Evolutionary conservation across 1,284 basidiomycete genomes (phyloP), one percentile per base, ranked within the genome.

Genomic region (Rhodotorula sp.): DNA sequence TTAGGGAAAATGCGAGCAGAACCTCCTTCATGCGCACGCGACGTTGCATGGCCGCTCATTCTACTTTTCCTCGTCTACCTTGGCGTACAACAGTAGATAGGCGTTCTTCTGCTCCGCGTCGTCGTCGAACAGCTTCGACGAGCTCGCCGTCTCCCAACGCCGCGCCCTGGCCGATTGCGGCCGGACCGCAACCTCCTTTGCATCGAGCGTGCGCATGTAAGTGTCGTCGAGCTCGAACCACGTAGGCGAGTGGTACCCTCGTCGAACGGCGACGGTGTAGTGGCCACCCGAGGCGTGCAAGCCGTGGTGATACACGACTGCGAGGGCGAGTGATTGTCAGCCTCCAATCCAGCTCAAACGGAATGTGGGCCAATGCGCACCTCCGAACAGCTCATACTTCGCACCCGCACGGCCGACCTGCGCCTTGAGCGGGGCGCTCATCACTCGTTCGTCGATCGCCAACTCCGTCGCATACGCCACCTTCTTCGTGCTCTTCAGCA

Each of bases 221-320:
- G 67, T 71, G 60, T 68, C 68, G 96, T 85, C 95, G 92, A 98
- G 28, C 30, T 70, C 65, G 30, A 75, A 28, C 80, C 79, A 73
- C 78, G 80, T 58, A 70, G 76, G 80, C 73, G 76, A 75, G n/a
- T 87, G 85, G 40, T 75, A 87, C 87, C 91, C 89, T 70, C 92
- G 89, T 13, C 94, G 82, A 2, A 96, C 90, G 73, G 94, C 90
- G 55, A 96, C 87, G 2, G 94, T 99, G 82, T 98, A 99, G 80
- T 98, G 94, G 0, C 95, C 95, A 11, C 94, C 94, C 0, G 88
- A 88, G 0, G 95, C 93, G 20, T 90, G 90, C 57, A 85, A 83
- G 3, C 95, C 95, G 77, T 99, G 94, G 80, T 99, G 95, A 80
- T 98, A 98, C 13, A 98, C 83, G 28, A 90, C 93, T 90, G 76